A percentile compares a stretch with the other conserved stretches of the same genome.
These are phyloP conservation scores for Fusarium veterinarium DNA, from an alignment of 2,329 filamentous ascomycete genomes.

Conservation along the genomic window DNA sequence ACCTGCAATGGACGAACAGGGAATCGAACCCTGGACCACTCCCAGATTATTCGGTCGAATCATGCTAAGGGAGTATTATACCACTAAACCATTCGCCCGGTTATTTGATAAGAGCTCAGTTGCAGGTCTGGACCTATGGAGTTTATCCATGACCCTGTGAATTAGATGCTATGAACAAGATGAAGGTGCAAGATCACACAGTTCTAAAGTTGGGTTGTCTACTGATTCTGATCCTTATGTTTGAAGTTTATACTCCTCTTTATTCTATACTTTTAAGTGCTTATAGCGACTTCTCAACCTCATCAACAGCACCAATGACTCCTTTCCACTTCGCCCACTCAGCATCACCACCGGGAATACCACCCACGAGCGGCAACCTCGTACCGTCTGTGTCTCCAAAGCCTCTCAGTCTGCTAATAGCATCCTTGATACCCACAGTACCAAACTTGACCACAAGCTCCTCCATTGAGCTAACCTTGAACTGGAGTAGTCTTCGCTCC, in stretches of 20 bases:
- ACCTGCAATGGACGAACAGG: constrained; percentile 43
- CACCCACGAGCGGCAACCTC: constrained; percentile 67
- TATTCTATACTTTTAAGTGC: not conserved
- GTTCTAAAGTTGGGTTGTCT: not conserved
- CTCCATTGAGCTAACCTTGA: constrained; percentile 69
- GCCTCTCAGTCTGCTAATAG: constrained; percentile 66
- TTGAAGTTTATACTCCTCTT: not conserved
- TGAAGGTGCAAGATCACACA: not conserved
- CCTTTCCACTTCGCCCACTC: constrained; percentile 68
- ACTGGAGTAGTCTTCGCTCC: constrained; percentile 68
- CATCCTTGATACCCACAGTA: constrained; percentile 74
- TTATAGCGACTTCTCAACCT: constrained; percentile 53
- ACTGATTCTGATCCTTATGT: not conserved
- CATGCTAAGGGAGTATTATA: constrained; percentile 47
- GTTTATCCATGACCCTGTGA: rapidly evolving
- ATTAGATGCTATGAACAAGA: not conserved
- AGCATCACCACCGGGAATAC: constrained; percentile 66
- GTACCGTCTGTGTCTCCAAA: constrained; percentile 70
- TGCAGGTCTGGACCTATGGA: rapidly evolving
- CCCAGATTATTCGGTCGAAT: constrained; percentile 41
- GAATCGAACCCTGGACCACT: constrained; percentile 47
- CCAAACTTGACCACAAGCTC: constrained; percentile 71
- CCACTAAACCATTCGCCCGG: constrained; percentile 46
- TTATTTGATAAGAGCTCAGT: not conserved
- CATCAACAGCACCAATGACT: constrained; percentile 56